Evolutionary conservation across 2,329 filamentous ascomycete genomes (phyloP).

Genomic region (Dryadomyces sulphureus): DNA sequence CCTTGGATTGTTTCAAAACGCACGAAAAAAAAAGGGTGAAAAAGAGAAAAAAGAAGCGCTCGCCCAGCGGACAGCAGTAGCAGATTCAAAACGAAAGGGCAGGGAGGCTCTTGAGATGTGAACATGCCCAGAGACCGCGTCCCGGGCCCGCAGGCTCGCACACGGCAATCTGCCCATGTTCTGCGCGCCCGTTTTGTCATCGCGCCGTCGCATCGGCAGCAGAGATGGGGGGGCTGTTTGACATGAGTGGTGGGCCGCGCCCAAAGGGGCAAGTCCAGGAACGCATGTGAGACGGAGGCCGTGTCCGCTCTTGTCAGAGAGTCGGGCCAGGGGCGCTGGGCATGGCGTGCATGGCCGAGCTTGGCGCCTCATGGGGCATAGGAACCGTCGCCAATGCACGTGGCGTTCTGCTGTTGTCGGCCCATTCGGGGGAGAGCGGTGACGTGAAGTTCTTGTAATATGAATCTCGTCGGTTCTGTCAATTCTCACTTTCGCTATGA

Average conservation of each 20-base stretch:
- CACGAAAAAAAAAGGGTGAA: slow-evolving; percentile 5
- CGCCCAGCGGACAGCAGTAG: background rate
- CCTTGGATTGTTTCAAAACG: background rate
- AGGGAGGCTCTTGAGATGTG: too few relatives aligned
- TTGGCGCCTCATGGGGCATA: slow-evolving; percentile 7
- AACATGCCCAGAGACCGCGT: too few relatives aligned
- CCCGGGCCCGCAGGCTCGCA: too few relatives aligned
- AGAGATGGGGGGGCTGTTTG: background rate
- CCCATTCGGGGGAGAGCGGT: background rate
- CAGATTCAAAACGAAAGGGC: background rate
- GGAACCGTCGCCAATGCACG: too few relatives aligned
- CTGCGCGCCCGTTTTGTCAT: too few relatives aligned
- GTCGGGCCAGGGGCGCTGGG: background rate
- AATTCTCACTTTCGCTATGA: too few relatives aligned
- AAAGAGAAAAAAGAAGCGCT: slow-evolving; percentile 1
- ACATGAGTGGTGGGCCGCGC: background rate
- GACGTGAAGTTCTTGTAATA: background rate
- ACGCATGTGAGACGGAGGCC: slow-evolving; percentile 15
- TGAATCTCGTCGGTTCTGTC: too few relatives aligned
- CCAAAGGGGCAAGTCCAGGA: background rate
- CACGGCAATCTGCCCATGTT: too few relatives aligned
- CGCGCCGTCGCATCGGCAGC: too few relatives aligned
- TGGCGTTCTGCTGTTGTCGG: background rate
- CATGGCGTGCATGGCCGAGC: background rate
- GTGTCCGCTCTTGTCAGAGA: slow-evolving; percentile 12